A percentile compares a stretch with the other conserved stretches of the same genome.
Evolutionary conservation across 2,329 filamentous ascomycete species (phyloP).

Genomic region (Hortaea werneckii): DNA sequence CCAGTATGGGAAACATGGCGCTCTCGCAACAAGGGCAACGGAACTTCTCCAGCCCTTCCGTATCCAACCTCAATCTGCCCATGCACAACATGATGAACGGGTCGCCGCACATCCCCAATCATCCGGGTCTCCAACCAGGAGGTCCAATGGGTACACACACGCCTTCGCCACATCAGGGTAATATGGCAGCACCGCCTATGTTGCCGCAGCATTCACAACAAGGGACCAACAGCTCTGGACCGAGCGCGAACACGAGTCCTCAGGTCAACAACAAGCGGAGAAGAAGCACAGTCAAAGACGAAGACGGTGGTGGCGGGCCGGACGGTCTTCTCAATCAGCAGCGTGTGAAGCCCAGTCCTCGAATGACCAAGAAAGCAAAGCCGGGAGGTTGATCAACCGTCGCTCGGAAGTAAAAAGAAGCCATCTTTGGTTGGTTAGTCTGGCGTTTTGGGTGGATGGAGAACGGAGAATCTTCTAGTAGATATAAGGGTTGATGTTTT

Average conservation of each 20-base stretch:
- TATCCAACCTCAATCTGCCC: slow-evolving; percentile 44
- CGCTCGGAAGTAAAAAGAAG: background rate
- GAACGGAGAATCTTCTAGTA: too few relatives aligned
- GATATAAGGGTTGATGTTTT: too few relatives aligned
- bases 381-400: slow-evolving; percentile 10
- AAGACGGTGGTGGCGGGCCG: slow-evolving; percentile 41
- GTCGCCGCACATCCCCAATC: slow-evolving; percentile 31
- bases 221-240: slow-evolving; percentile 44
- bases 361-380: slow-evolving; percentile 30
- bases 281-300: slow-evolving; percentile 49
- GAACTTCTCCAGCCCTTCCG: slow-evolving; percentile 47
- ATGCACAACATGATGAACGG: slow-evolving; percentile 40
- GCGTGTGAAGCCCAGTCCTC: slow-evolving; percentile 42
- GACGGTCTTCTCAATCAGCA: slow-evolving; percentile 32
- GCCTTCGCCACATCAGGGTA: slow-evolving; percentile 35
- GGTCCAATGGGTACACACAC: slow-evolving; percentile 27
- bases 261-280: slow-evolving; percentile 48
- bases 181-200: slow-evolving; percentile 42
- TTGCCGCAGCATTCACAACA: slow-evolving; percentile 47
- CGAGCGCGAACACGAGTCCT: slow-evolving; percentile 53
- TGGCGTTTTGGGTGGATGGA: too few relatives aligned
- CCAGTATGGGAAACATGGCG: slow-evolving; percentile 25
- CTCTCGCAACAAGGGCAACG: slow-evolving; percentile 16
- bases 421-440: too few relatives aligned
- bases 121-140: slow-evolving; percentile 12